Base-by-base conservation (phyloP, 1,284 basidiomycete genomes). In the Tilletia indica region DNA sequence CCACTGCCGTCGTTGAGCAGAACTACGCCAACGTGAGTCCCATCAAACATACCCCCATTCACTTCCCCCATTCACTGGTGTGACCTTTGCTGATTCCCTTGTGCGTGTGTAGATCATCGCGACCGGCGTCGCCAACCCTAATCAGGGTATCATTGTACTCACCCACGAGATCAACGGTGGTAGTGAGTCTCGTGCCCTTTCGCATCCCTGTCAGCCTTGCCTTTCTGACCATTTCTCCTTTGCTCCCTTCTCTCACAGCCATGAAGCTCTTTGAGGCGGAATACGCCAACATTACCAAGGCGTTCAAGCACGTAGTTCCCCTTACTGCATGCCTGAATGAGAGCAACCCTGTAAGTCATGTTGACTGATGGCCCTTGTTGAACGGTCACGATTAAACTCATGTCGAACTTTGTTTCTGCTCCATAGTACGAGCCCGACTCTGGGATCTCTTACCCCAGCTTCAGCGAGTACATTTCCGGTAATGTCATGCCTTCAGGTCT, bases 11-110 rank as follows among this genome's bases (percentile, higher is more conserved):
- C 64, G 84, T 88, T 67, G 80, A 85, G 39, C 74, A 74, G 45
- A 87, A 87, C 82, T 88, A 88, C 80, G 9, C 8, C 9, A 39
- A n/a, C 61, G 58, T 63, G 58, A 25, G 58, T 63, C 16, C 51
- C 47, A 49, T 8, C 16, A 6, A 11, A 19, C 11, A 31, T 31
- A 31, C 25, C 25, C 25, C 25, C 25, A 31, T 31, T 31, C 25
- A 31, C 25, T n/a, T 48, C 47, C 47, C 47, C n/a, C 25, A 31
- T 31, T 31, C 25, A 31, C 25, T 31, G 25, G 25, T 31, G 25
- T 31, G 25, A 31, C 25, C 25, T 31, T 31, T 31, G 25, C 25
- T 31, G 25, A 31, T 31, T 31, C 25, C 25, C 25, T 31, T 31
- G 25, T 31, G 25, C 25, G 2, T 36, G 47, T 36, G 3, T 67